A percentile compares a stretch with the other conserved stretches of the same genome.
Conservation (phyloP, 805 yeast genomes). For the Wickerhamomyces bovis region DNA sequence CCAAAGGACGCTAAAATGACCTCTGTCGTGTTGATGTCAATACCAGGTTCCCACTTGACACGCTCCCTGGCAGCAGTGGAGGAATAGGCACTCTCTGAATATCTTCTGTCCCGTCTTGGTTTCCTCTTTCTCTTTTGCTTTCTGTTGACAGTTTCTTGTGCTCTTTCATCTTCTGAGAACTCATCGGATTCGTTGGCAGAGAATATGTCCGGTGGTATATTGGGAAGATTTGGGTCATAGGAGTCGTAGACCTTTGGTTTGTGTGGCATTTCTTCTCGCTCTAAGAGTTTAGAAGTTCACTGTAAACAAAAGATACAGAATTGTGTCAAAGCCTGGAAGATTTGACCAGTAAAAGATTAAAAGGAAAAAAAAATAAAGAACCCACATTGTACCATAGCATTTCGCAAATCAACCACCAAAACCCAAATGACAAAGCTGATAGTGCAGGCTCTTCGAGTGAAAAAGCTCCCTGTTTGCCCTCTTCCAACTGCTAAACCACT, state of each 20-base stretch:
- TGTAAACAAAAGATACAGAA: no score
- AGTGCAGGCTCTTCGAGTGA: neutral
- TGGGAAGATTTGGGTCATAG: conserved; percentile 35
- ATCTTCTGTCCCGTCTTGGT: conserved; percentile 21
- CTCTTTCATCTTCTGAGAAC: conserved; percentile 14
- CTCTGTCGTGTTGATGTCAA: conserved; percentile 43
- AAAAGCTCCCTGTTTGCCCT: neutral
- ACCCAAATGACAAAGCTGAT: neutral
- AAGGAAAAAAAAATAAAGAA: no score
- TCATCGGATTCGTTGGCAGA: conserved; percentile 20
- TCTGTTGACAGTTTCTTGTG: neutral
- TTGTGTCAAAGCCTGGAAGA: neutral
- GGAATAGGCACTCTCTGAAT: conserved; percentile 32
- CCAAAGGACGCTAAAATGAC: conserved; percentile 48
- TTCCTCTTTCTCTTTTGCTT: conserved; percentile 5
- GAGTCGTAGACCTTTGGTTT: conserved; percentile 29
- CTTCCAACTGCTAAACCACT: neutral
- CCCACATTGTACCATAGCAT: no score
- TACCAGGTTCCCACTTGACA: conserved; percentile 57
- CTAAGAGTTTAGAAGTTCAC: no score
- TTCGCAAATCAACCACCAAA: neutral
- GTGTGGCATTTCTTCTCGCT: neutral
- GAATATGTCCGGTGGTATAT: conserved; percentile 27
- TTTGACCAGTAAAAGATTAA: no score
- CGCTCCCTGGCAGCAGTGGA: conserved; percentile 30